Evolutionary conservation across 139 green algal species (phyloP), one percentile per base, ranked within the genome.

Genomic region (Desmodesmus armatus): DNA sequence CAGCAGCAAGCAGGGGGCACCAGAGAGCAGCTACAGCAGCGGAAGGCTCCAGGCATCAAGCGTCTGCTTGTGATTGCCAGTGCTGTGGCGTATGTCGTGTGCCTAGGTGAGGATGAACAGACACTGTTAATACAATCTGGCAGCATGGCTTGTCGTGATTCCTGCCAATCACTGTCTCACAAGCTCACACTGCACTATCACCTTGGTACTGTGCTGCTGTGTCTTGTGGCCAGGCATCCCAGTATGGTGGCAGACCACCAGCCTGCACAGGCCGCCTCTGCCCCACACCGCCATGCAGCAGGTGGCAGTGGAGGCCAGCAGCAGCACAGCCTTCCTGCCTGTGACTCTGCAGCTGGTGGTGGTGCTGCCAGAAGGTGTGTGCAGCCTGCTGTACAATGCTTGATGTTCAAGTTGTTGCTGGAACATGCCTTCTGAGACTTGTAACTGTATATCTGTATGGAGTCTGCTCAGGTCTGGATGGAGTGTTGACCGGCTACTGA

Each of bases 231-330:
- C 77, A 73, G 78, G 78, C 41, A 19, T 76, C 2, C 78, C 78
- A 1, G 11, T 84, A n/a, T 84, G 78, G 78, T 84, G 78, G 78
- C 15, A 33, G 27, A 73, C 63, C 25, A 84, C 78, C 2, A 76
- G 60, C 40, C 78, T 84, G 27, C 78, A 84, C 62, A 27, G 78
- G 2, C 78, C 78, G 27, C 60, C 62, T 11, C 62, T 84, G 43
- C 78, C 78, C 7, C 78, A 75, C n/a, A 29, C 65, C 7, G n/a
- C n/a, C 3, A 77, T 84, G 17, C 13, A 2, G 40, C n/a, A 37
- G 23, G 78, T 40, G 15, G 78, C 58, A 5, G 23, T 2, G n/a
- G 41, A 21, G 25, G 58, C 62, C 13, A 7, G 49, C 15, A 37
- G 23, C 40, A 21, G 23, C 23, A 51, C 74, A 51, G 29, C 74